Base-by-base conservation (phyloP, 805 yeast species). In the Nakazawaea wyomingensis region DNA sequence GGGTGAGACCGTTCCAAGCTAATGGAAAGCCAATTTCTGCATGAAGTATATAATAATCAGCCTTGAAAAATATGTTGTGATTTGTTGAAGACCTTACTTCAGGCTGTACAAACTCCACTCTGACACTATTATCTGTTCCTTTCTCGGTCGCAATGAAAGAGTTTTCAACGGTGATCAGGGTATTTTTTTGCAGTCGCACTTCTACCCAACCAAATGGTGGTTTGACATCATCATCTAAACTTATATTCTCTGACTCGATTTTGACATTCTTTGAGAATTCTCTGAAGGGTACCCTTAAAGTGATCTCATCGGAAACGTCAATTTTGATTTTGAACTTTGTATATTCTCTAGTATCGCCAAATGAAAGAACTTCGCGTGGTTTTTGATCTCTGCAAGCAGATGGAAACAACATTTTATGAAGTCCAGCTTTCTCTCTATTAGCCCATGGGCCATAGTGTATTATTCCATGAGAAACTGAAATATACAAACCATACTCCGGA, bases 381-480 rank as follows among this genome's bases (percentile, higher is more conserved):
- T 61, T 60, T 3, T 78, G 62, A 52, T 88, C 86, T 37, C 81
- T 62, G 20, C 83, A 76, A 9, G 78, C 56, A 0, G 72, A 58
- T 0, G 99, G 99, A 44, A 83, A 77, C 19, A 93, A 64, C 62
- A 81, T 64, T 13, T 68, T 62, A 44, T 82, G 89, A 8, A 90
- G 54, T 1, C 80, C 74, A 2, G 69, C 69, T 14, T 96, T 60
- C 59, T 93, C 95, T 29, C 91, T 77, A 46, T 93, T 95, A 0
- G 96, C 85, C 96, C 97, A 91, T 0, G 99, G 96, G 0, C 99
- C 99, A 56, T 87, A 90, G 51, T 82, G 82, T 1, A 88, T 63
- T 0, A 85, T 80, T 0, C 88, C 79, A 43, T 75, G 72, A 2
- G 74, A 68, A 2, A 87, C 49, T 11, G 68, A 68, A 7, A 90